Evolutionary conservation across 179 eudicot genomes (phyloP), one percentile per base, ranked within the genome.

Genomic region (Camellia oleifera): DNA sequence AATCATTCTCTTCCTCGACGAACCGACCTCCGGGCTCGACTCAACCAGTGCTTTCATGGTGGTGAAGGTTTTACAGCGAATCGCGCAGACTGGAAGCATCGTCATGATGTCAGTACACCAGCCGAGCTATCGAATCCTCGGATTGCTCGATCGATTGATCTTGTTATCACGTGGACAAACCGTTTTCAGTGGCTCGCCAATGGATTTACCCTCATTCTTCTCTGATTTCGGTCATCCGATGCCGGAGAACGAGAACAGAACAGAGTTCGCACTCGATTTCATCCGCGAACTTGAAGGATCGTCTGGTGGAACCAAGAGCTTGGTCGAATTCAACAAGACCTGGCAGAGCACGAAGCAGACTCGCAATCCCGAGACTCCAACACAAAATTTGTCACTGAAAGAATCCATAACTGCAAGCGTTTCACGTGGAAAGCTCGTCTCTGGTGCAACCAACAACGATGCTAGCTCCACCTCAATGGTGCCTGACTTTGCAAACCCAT

Each of bases 51-150:
- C 95, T 0, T 87, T 61, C 73, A 88, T 88, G 92, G 92, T 91
- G 42, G 90, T 91, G 2, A 88, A 90, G 69, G 92, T 91, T 0
- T 69, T 91, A 8, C 88, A 90, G 54, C 75, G 92, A 53, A 90
- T 88, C 6, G 92, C 95, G 4, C 87, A 87, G 58, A 90, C 91
- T 42, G 97, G 97, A 3, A 93, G 98, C 75, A 92, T 93, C 0
- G 94, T 93, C 72, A 85, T 93, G 26, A 85, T 88, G 91, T 86
- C 98, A 0, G 86, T 93, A 46, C 96, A 93, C 57, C 98, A 93
- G 76, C 98, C 98, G 0, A 93, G 93, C 68, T 87, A 81, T 5
- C 72, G 96, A 3, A 90, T 93, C 45, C 85, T 92, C 7, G 80
- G 82, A 76, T 79, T 90, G 53, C 73, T 93, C 8, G 96, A 93